These are phyloP conservation scores for Karstenula rhodostoma DNA, from an alignment of 2,329 filamentous ascomycete species.

Conservation along the genomic window DNA sequence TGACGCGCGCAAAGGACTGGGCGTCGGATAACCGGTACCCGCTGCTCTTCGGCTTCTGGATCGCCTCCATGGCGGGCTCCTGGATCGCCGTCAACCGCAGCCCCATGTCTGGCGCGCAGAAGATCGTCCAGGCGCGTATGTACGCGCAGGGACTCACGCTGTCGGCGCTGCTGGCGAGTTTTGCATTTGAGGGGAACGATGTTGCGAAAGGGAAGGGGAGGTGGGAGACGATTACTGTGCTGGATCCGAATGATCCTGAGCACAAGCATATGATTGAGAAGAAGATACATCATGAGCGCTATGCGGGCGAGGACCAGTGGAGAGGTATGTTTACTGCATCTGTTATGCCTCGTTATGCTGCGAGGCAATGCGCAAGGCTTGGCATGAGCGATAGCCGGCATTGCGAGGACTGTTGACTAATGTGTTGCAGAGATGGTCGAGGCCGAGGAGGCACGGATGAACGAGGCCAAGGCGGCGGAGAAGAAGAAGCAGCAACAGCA, in stretches of 20 bases:
- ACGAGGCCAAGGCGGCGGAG: conserved; percentile 55
- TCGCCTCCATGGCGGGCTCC: conserved; percentile 78
- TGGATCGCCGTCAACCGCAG: conserved; percentile 78
- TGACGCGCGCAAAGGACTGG: conserved; percentile 74
- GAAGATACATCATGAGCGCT: conserved; percentile 85
- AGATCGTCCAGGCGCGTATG: conserved; percentile 92
- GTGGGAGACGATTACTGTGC: conserved; percentile 84
- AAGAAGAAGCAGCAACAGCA: conserved; percentile 23
- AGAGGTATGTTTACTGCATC: conserved; percentile 66
- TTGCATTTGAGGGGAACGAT: conserved; percentile 83
- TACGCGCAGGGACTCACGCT: conserved; percentile 92
- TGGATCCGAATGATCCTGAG: conserved; percentile 82
- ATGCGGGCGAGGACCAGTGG: conserved; percentile 92
- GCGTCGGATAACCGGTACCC: conserved; percentile 83
- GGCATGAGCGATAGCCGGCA: conserved; percentile 14
- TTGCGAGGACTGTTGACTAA: conserved; percentile 24
- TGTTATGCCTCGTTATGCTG: conserved; percentile 25
- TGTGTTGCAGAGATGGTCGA: conserved; percentile 75
- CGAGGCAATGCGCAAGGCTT: conserved; percentile 12
- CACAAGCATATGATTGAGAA: conserved; percentile 87
- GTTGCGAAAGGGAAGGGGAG: conserved; percentile 76
- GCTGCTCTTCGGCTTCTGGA: conserved; percentile 84
- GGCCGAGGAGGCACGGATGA: conserved; percentile 73
- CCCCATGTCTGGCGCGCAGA: conserved; percentile 78
- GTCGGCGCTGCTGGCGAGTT: conserved; percentile 81